Evolutionary conservation across 2,329 filamentous ascomycete genomes (phyloP).

Genomic region (Ceratocystis variospora): DNA sequence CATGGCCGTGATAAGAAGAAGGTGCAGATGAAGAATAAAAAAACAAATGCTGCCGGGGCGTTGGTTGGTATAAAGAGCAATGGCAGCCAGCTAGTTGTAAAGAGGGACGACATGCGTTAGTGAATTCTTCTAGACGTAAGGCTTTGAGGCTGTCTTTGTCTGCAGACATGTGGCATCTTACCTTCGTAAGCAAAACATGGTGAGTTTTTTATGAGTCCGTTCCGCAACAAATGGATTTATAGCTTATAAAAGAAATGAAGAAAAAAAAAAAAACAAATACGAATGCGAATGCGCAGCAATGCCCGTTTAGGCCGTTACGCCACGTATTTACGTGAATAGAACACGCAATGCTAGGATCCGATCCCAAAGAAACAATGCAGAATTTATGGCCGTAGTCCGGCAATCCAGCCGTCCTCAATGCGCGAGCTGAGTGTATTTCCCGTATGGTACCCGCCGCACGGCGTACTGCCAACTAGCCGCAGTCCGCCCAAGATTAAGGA

Average conservation of each 20-base stretch:
- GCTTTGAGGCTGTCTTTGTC: background rate
- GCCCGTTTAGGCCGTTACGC: no score
- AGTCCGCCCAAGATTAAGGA: no score
- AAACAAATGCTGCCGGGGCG: constrained; percentile 70
- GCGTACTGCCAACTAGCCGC: no score
- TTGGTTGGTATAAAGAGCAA: constrained; percentile 81
- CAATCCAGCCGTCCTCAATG: no score
- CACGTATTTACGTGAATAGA: no score
- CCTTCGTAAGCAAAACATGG: constrained; percentile 52
- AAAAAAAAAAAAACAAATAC: background rate
- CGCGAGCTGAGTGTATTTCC: no score
- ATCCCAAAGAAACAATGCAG: no score
- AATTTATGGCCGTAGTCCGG: no score
- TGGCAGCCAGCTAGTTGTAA: constrained; percentile 55
- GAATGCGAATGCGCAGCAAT: no score
- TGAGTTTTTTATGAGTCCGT: constrained; percentile 18
- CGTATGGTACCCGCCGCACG: no score
- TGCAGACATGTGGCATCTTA: constrained; percentile 23
- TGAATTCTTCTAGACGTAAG: background rate
- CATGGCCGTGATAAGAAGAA: constrained; percentile 95
- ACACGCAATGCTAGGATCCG: no score
- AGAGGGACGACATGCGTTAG: background rate
- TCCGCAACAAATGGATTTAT: background rate
- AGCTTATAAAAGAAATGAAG: background rate
- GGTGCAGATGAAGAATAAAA: constrained; percentile 80